These are phyloP conservation scores for Westerdykella sp. DNA, from an alignment of 2,329 filamentous ascomycete genomes.

Conservation along the genomic window DNA sequence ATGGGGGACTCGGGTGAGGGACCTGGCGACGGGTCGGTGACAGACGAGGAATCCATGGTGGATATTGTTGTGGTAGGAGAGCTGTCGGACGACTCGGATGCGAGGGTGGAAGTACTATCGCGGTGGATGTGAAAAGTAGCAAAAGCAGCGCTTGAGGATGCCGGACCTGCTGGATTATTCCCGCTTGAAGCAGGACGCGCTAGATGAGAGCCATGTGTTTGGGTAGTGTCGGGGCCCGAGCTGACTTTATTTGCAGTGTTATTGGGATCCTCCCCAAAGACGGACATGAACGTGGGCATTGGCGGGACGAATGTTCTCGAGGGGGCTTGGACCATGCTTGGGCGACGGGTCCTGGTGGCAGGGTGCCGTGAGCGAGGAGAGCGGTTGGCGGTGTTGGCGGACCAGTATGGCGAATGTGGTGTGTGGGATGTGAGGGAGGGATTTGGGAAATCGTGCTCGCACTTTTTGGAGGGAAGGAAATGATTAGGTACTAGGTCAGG, in stretches of 20 bases:
- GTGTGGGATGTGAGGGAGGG: constrained; percentile 4
- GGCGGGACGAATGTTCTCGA: constrained; percentile 36
- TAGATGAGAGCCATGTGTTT: constrained; percentile 28
- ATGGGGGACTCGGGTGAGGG: constrained; percentile 83
- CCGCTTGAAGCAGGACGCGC: constrained; percentile 32
- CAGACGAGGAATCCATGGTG: constrained; percentile 82
- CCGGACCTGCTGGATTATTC: constrained; percentile 23
- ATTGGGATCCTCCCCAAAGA: constrained; percentile 58
- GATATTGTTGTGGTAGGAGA: constrained; percentile 93
- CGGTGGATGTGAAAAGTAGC: constrained; percentile 50
- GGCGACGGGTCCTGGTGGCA: constrained; percentile 9
- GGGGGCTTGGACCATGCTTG: constrained; percentile 37
- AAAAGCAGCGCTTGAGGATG: constrained; percentile 21
- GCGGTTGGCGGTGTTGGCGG: constrained; percentile 11
- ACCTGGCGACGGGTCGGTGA: constrained; percentile 85
- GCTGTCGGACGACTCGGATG: constrained; percentile 81
- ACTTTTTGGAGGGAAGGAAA: constrained; percentile 27
- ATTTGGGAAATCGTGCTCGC: constrained; percentile 16
- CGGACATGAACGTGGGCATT: constrained; percentile 71
- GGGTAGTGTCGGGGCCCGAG: constrained; percentile 21
- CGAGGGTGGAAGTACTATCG: constrained; percentile 71
- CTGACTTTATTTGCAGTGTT: constrained; percentile 45
- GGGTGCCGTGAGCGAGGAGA: constrained; percentile 13
- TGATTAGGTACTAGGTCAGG: constrained; percentile 26
- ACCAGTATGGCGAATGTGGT: constrained; percentile 10